A percentile compares a stretch with the other conserved stretches of the same genome.
These are phyloP conservation scores for Talaromyces funiculosus DNA, from an alignment of 2,329 filamentous ascomycete genomes.

Conservation along the genomic window DNA sequence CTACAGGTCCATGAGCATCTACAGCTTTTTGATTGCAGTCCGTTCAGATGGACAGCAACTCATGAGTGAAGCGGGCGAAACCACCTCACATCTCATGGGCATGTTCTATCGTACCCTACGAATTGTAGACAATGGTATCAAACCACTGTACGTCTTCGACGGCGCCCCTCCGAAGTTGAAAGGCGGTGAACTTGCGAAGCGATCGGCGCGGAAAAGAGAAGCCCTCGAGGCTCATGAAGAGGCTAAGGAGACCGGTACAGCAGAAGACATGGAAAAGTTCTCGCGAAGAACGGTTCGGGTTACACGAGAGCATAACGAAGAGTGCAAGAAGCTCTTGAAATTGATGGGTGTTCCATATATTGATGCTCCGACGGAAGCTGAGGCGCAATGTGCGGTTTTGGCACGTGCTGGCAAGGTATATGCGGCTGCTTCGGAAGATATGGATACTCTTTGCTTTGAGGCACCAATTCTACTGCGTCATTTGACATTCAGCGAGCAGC, in stretches of 20 bases:
- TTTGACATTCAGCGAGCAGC: slow-evolving; percentile 92
- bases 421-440: slow-evolving; percentile 93
- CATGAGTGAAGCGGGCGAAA: slow-evolving; percentile 90
- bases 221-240: slow-evolving; percentile 86
- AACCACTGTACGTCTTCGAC: slow-evolving; percentile 96
- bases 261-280: slow-evolving; percentile 97
- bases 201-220: slow-evolving; percentile 90
- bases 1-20: slow-evolving; percentile 88
- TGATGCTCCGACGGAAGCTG: slow-evolving; percentile 90
- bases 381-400: slow-evolving; percentile 89
- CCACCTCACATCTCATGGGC: slow-evolving; percentile 96
- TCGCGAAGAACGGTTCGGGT: slow-evolving; percentile 87
- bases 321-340: slow-evolving; percentile 84
- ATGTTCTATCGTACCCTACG: slow-evolving; percentile 99
- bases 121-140: slow-evolving; percentile 98
- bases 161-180: slow-evolving; percentile 96
- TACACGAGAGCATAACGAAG: slow-evolving; percentile 92
- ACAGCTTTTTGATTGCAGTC: slow-evolving; percentile 96
- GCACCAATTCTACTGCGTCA: slow-evolving; percentile 85
- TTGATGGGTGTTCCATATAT: slow-evolving; percentile 97
- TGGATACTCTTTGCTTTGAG: slow-evolving; percentile 97
- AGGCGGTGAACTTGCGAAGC: slow-evolving; percentile 92
- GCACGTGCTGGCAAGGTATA: slow-evolving; percentile 92
- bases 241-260: slow-evolving; percentile 93
- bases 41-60: slow-evolving; percentile 95